Evolutionary conservation across 768 basidiomycete species (phyloP), one percentile per base, ranked within the genome.

Genomic region (Lepiota brunneoincarnata): DNA sequence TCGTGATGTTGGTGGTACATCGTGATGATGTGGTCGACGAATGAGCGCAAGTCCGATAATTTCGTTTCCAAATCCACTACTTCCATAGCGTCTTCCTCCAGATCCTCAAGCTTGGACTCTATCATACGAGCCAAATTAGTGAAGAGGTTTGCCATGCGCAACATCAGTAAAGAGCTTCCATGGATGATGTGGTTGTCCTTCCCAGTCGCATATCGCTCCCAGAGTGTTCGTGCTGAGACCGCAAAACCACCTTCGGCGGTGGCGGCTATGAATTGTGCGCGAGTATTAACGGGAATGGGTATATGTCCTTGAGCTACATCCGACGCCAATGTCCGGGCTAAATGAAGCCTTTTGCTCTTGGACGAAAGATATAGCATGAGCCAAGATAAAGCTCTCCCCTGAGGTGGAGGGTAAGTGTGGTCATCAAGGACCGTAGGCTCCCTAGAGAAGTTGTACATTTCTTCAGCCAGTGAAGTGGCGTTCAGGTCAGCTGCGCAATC

Each of bases 61-160:
- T 31, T 28, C 35, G 41, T 26, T n/a, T 42, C 38, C 39, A 36
- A 36, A 12, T 34, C 23, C 14, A 10, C 6, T 3, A 15, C 46
- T 26, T 21, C 12, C 28, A 38, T 21, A 10, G 24, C 26, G 34
- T 53, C 52, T 12, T 40, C 44, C 36, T 44, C 48, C 15, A 17
- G 48, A 7, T 35, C 46, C 17, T 46, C 57, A 6, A 60, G 37
- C 34, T 62, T 58, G 51, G 26, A 57, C 15, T 66, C 56, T 55
- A 40, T 57, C 51, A 53, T 58, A 38, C 59, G 52, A 48, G 59
- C 54, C 34, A 72, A 60, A 54, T 69, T 64, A 47, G 63, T 59
- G 53, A 70, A 80, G n/a, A 81, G 67, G 60, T 76, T 77, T 48
- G 78, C 73, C 71, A 84, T 71, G n/a, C 76, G 74, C 17, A 81